These are phyloP conservation scores for Venturia pyrina DNA, from an alignment of 2,329 filamentous ascomycete genomes.

Conservation along the genomic window DNA sequence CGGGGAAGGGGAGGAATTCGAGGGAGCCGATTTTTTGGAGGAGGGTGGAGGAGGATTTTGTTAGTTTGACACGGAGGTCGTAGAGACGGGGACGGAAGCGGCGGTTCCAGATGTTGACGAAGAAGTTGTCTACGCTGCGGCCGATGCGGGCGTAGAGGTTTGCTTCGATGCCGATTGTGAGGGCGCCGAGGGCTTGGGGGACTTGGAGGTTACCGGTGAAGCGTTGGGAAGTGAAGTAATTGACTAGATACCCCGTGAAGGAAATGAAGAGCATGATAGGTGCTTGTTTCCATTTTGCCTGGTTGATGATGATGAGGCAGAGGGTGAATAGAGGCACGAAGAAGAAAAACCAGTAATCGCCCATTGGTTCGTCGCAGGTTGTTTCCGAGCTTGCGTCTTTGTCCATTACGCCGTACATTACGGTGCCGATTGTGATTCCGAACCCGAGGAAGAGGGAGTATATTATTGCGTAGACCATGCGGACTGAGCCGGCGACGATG, in stretches of 20 bases:
- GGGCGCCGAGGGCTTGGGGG: conserved; percentile 65
- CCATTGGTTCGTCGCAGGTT: conserved; percentile 35
- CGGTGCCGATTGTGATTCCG: conserved; percentile 41
- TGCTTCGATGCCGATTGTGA: conserved; percentile 66
- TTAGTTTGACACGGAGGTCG: conserved; percentile 16
- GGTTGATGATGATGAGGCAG: conserved; percentile 69
- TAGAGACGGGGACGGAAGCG: conserved; percentile 32
- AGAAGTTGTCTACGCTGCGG: conserved; percentile 45
- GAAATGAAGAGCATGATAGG: conserved; percentile 69
- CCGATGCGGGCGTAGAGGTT: conserved; percentile 69
- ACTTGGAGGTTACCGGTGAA: conserved; percentile 65
- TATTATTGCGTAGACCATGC: conserved; percentile 44
- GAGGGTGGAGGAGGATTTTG: conserved; percentile 22
- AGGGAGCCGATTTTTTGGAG: conserved; percentile 11
- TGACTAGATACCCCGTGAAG: conserved; percentile 63
- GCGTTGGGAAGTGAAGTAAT: conserved; percentile 58
- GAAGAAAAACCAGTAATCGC: conserved; percentile 50
- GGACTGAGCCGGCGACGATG: conserved; percentile 40
- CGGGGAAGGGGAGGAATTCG: conserved; percentile 17
- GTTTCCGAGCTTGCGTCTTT: conserved; percentile 35
- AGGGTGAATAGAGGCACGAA: conserved; percentile 67
- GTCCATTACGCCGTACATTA: conserved; percentile 39
- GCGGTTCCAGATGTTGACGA: conserved; percentile 44
- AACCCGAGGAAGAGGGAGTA: conserved; percentile 43
- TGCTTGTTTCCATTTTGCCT: conserved; percentile 69